phyloP scores from a whole-genome alignment of 2,329 filamentous ascomycete species.

The Diaporthe velutina region DNA sequence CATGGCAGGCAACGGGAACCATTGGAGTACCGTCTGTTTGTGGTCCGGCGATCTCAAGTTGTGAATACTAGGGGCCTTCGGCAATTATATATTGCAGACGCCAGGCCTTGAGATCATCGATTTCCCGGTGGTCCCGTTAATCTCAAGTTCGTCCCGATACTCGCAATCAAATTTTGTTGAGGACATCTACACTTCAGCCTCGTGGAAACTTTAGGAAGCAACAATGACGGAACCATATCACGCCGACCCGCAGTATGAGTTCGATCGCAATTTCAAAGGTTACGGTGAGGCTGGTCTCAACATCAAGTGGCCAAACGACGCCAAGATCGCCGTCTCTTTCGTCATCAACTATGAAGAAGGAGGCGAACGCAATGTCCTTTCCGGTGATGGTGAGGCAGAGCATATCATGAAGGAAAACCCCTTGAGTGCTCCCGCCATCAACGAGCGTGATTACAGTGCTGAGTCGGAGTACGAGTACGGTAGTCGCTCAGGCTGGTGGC shows the following conservation, averaged over 20 bases:
- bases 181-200: neutral
- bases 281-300: conserved; percentile 55
- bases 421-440: conserved; percentile 49
- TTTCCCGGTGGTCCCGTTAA: no score
- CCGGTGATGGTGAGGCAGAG: conserved; percentile 55
- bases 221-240: conserved; percentile 26
- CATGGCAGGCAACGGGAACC: neutral
- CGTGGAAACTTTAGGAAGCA: accelerated
- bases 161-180: no score
- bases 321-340: conserved; percentile 59
- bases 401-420: conserved; percentile 56
- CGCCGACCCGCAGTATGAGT: conserved; percentile 46
- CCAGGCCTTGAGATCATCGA: no score
- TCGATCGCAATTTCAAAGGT: conserved; percentile 51
- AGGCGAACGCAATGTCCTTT: conserved; percentile 53
- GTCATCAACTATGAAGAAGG: conserved; percentile 61
- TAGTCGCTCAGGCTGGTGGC: conserved; percentile 62
- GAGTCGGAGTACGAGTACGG: conserved; percentile 67
- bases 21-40: neutral
- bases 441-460: conserved; percentile 59
- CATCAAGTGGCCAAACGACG: conserved; percentile 55
- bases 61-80: neutral
- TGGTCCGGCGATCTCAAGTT: neutral
- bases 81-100: neutral
- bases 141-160: no score